phyloP scores from a whole-genome alignment of 2,329 filamentous ascomycete genomes.

The Cercospora zeae-maydis region DNA sequence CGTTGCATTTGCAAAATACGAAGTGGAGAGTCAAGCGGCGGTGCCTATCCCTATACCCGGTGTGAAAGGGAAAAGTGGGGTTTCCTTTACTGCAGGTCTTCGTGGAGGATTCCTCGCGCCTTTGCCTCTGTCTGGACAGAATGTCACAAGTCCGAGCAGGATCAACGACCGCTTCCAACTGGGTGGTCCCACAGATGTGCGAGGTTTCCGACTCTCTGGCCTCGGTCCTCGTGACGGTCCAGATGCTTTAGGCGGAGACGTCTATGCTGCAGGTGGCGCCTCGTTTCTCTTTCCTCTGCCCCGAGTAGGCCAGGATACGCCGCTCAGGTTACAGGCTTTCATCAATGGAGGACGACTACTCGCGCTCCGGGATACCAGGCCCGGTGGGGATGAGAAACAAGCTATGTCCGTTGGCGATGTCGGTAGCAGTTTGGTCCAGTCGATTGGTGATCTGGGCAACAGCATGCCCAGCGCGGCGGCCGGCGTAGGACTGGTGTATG shows the following conservation, averaged over 20 bases:
- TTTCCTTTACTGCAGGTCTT: constrained; percentile 78
- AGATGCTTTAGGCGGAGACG: constrained; percentile 85
- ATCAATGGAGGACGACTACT: constrained; percentile 85
- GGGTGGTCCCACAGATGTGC: constrained; percentile 89
- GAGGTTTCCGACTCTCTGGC: constrained; percentile 86
- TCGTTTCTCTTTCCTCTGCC: constrained; percentile 84
- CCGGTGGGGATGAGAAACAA: constrained; percentile 37
- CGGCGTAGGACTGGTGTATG: constrained; percentile 88
- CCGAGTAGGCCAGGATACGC: constrained; percentile 73
- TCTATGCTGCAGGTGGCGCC: constrained; percentile 84
- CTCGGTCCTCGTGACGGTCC: constrained; percentile 81
- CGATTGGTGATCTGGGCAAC: constrained; percentile 66
- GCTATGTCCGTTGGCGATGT: constrained; percentile 52
- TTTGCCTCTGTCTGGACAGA: constrained; percentile 59
- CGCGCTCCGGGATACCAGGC: constrained; percentile 58
- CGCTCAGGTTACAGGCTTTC: constrained; percentile 83
- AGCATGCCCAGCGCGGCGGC: constrained; percentile 81
- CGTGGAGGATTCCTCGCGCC: constrained; percentile 81
- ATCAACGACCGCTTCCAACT: constrained; percentile 95
- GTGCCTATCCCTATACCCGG: constrained; percentile 70
- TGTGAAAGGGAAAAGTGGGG: constrained; percentile 64
- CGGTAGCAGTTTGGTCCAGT: constrained; percentile 54
- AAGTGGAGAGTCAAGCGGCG: constrained; percentile 75
- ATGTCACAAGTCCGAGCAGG: constrained; percentile 63
- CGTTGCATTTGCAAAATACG: constrained; percentile 90